Base-by-base conservation (phyloP, 208 protist species). In the Acanthamoeba healyi region DNA sequence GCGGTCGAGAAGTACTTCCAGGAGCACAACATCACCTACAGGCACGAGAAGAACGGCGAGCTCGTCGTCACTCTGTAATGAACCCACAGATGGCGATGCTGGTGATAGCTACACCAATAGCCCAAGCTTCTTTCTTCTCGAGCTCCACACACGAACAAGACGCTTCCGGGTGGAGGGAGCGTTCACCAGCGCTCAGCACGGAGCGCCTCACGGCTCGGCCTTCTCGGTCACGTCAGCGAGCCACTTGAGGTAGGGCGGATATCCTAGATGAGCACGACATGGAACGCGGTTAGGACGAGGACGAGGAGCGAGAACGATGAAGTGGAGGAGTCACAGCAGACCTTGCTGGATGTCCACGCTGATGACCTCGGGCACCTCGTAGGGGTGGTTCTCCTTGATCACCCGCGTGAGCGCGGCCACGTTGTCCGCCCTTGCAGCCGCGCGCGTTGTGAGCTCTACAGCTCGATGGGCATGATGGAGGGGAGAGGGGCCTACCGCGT, bases 1-100 rank as follows among this genome's bases (percentile, higher is more conserved):
- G 89, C 89, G 5, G 65, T 94, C 19, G 65, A 86, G 89, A 86
- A 38, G 36, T 84, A 94, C 63, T 84, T 94, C 63, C 12, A 94
- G 74, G 74, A 94, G 49, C 42, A 84, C 65, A 84, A 44, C 74
- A 70, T 70, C 10, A 94, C 65, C 74, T 94, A 86, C 89, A 24
- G 54, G 29, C 63, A 94, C 34, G 56, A 72, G 49, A 84, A 94
- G 34, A 94, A 94, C 54, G 89, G 89, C 42, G 65, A 58, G 34
- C 54, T 84, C 74, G 54, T 81, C 26, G 26, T 94, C 36, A 65
- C 74, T 40, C 34, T 84, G 15, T 84, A 38, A 84, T n/a, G 14
- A 54, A 15, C 10, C 49, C 15, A 19, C 49, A 54, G 15, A 54
- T 19, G 49, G 15, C 10, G 15, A 15, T 19, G 49, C 49, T 19